These are phyloP conservation scores for Microcera coccophila DNA, from an alignment of 2,329 filamentous ascomycete species.

Conservation along the genomic window DNA sequence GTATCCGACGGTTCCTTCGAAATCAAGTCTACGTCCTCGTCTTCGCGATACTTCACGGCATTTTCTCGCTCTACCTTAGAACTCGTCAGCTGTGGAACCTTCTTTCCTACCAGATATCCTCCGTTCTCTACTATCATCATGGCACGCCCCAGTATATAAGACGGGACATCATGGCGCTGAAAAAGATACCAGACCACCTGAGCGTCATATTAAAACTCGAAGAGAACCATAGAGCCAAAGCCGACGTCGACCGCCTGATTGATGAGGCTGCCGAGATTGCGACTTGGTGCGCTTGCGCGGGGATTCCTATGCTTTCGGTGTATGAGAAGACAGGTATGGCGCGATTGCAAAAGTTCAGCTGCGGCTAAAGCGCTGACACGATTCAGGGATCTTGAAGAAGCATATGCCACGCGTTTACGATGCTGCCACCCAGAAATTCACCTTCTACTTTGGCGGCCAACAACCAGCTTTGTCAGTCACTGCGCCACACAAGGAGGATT, in stretches of 20 bases:
- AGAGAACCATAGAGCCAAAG: conserved; percentile 62
- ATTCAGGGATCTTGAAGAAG: conserved; percentile 76
- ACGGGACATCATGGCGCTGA: conserved; percentile 73
- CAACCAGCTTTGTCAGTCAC: conserved; percentile 64
- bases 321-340: conserved; percentile 83
- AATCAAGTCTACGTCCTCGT: conserved; percentile 62
- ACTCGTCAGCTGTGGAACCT: conserved; percentile 75
- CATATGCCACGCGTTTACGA: conserved; percentile 83
- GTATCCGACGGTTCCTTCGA: conserved; percentile 58
- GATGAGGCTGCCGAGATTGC: conserved; percentile 89
- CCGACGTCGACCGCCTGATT: conserved; percentile 77
- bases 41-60: conserved; percentile 67
- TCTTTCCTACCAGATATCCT: conserved; percentile 71
- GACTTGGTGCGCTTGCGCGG: conserved; percentile 88
- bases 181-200: conserved; percentile 75
- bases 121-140: conserved; percentile 90
- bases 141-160: conserved; percentile 89
- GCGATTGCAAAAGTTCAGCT: not conserved
- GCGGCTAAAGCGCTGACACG: conserved; percentile 12
- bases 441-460: conserved; percentile 78
- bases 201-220: conserved; percentile 80
- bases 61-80: conserved; percentile 87
- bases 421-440: conserved; percentile 72
- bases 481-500: conserved; percentile 41
- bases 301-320: conserved; percentile 80